Base-by-base conservation (phyloP, 495 filamentous ascomycete genomes). In the Astrocystis sublimbata region DNA sequence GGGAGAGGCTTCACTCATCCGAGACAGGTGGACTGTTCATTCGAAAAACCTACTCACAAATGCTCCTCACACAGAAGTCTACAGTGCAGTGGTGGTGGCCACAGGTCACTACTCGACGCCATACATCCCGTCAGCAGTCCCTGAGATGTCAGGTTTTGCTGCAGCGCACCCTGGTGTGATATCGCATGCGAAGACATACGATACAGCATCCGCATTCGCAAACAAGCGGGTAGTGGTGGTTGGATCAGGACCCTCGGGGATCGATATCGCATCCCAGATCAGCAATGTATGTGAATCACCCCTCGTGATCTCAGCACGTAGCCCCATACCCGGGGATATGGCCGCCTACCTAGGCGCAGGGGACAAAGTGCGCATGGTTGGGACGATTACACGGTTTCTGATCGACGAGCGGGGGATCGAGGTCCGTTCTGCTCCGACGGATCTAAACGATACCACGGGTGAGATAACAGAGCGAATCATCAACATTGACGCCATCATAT, bases 11-110 rank as follows among this genome's bases (percentile, higher is more conserved):
- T 6, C 28, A 13, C 36, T 7, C 9, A 59, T 49, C 50, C 69
- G 56, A 6, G 79, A 82, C 12, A 71, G 66, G 24, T 82, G 79
- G 79, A 79, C 78, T 5, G 78, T 82, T 6, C 74, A 68, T 46
- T 80, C 86, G 1, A 80, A 79, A 0, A 52, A 70, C 30, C 50
- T 72, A 1, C 68, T 73, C 6, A 74, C 63, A 1, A 68, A 62
- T 73, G 73, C 61, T 60, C 74, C 59, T 47, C 68, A 19, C 82
- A 85, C 45, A 12, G 67, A 68, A 4, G 75, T 68, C 2, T 97
- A 88, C 68, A 92, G 96, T 74, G 92, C 90, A 10, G 85, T 96
- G 4, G 85, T 94, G 1, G 86, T 93, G n/a, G 90, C 91, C 6
- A 92, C 81, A 62, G 92, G 92, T 1, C 92, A 96, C 68, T 96